phyloP scores from a whole-genome alignment of 345 rosid genomes.

The Heritiera littoralis region DNA sequence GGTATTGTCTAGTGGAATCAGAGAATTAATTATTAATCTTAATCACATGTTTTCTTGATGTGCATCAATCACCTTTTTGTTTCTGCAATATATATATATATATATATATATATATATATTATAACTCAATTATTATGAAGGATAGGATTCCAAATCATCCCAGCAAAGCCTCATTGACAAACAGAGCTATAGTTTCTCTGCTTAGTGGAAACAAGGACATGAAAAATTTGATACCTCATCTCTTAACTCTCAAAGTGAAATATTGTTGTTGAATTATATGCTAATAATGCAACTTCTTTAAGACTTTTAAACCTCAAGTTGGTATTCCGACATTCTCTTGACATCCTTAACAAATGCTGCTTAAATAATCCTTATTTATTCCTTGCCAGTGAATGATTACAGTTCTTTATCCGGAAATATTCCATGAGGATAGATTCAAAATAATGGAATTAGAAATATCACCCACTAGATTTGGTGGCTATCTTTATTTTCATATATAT shows the following conservation, averaged over 20 bases:
- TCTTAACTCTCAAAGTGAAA: not conserved
- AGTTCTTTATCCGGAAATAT: slow-evolving; percentile 8
- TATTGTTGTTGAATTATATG: slow-evolving; percentile 23
- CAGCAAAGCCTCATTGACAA: slow-evolving; percentile 9
- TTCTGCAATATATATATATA: not conserved
- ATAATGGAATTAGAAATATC: not conserved
- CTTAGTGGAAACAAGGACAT: slow-evolving; percentile 27
- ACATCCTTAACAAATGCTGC: slow-evolving; percentile 11
- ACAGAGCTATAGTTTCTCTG: slow-evolving; percentile 7
- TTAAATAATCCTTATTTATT: not conserved
- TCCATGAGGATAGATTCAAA: not conserved
- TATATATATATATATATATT: not conserved
- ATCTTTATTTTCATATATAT: not conserved
- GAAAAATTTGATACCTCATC: slow-evolving; percentile 18
- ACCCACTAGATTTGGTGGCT: not conserved
- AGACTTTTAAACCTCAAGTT: slow-evolving; percentile 24
- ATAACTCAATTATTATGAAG: slow-evolving; percentile 33
- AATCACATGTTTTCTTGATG: slow-evolving; percentile 13
- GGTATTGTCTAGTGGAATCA: slow-evolving; percentile 15
- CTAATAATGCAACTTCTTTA: slow-evolving; percentile 26
- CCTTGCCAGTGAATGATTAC: not conserved
- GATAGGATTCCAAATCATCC: slow-evolving; percentile 35
- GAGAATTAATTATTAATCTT: slow-evolving; percentile 9
- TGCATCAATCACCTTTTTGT: slow-evolving; percentile 16
- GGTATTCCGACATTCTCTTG: slow-evolving; percentile 33